These are phyloP conservation scores for Samsoniella hepiali DNA, from an alignment of 2,329 filamentous ascomycete species.

Conservation along the genomic window DNA sequence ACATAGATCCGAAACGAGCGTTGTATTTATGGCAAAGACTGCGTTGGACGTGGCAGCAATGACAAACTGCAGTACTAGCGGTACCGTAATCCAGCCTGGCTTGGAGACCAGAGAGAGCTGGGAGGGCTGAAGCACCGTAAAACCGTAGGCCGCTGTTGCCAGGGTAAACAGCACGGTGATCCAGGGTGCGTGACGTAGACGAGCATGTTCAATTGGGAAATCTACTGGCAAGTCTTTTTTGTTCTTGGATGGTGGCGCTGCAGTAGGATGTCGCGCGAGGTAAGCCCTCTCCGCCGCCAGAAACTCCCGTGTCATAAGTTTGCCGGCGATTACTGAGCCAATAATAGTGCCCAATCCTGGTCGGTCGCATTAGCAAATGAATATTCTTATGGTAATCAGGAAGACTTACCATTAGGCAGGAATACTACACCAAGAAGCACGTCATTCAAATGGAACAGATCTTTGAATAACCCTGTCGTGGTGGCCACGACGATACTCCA, in stretches of 20 bases:
- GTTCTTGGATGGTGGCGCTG: neutral
- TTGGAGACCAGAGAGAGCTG: neutral
- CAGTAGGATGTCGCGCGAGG: neutral
- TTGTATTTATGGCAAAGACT: neutral
- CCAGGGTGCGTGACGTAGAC: neutral
- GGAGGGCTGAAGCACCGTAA: neutral
- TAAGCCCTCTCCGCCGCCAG: neutral
- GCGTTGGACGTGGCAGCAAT: slow-evolving; percentile 1
- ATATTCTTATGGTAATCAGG: neutral
- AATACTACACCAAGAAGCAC: neutral
- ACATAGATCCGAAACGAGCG: neutral
- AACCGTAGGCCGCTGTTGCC: neutral
- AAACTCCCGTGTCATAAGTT: neutral
- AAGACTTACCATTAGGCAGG: neutral
- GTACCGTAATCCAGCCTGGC: neutral
- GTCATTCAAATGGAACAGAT: neutral
- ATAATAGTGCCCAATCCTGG: neutral
- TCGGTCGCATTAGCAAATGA: neutral
- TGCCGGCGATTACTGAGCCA: neutral
- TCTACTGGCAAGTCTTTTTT: neutral
- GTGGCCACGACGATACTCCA: slow-evolving; percentile 6
- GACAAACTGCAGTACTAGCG: neutral
- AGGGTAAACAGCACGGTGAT: neutral
- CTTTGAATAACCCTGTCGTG: neutral
- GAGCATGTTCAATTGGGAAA: neutral